Conservation (phyloP, 441 rosid genomes). For the Pelargonium fulgidum region DNA sequence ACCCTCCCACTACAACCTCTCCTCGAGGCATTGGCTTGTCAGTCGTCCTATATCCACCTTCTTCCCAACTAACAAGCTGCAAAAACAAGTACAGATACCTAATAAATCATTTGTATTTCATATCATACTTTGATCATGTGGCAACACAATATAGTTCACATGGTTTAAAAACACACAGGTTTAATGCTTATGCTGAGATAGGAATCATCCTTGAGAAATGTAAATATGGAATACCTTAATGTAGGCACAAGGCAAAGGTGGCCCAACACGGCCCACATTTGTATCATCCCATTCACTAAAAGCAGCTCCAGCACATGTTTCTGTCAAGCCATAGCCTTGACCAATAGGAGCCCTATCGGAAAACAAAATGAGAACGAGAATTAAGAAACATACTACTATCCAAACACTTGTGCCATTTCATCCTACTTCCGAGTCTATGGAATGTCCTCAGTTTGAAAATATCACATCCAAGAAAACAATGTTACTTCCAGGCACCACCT, state of each 20-base stretch:
- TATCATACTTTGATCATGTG: background rate
- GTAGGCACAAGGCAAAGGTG: slow-evolving; percentile 76
- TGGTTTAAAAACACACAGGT: background rate
- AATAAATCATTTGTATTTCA: background rate
- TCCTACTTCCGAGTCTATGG: no score
- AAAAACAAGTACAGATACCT: slow-evolving; percentile 21
- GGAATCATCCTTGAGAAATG: background rate
- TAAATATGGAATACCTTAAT: slow-evolving; percentile 47
- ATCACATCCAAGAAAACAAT: no score
- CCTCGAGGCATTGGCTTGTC: slow-evolving; percentile 93
- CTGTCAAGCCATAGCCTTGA: slow-evolving; percentile 95
- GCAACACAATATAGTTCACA: background rate
- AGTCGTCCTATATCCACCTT: slow-evolving; percentile 63
- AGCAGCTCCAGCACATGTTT: slow-evolving; percentile 87
- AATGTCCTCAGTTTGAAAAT: no score
- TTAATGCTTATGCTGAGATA: slow-evolving; percentile 12
- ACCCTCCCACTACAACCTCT: slow-evolving; percentile 79
- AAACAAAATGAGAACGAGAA: slow-evolving; percentile 13
- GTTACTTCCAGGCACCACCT: no score
- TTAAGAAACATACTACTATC: background rate
- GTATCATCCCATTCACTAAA: slow-evolving; percentile 79
- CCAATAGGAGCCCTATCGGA: slow-evolving; percentile 64
- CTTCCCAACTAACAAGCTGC: slow-evolving; percentile 91
- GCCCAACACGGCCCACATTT: slow-evolving; percentile 82
- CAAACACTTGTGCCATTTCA: background rate